These are phyloP conservation scores for Lipomyces spencermartinsiae DNA, from an alignment of 805 yeast species.

Conservation along the genomic window DNA sequence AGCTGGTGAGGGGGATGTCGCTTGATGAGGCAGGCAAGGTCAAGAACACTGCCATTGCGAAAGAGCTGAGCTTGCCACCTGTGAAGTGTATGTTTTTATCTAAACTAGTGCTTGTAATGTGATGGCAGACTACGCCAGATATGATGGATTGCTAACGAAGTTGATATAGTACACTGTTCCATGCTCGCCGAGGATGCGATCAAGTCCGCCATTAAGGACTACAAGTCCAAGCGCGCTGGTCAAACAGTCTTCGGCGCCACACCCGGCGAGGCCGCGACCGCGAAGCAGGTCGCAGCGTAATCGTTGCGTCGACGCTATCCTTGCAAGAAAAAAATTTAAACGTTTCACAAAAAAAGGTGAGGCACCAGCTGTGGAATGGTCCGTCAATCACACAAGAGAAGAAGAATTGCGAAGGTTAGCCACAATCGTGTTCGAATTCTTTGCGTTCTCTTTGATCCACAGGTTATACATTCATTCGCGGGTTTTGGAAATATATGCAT, in stretches of 20 bases:
- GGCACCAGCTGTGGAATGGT: neutral
- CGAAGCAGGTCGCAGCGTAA: neutral
- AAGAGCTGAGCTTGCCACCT: constrained; percentile 93
- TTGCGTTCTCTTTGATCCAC: neutral
- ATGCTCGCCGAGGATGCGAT: constrained; percentile 99
- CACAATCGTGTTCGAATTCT: neutral
- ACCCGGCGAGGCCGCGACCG: neutral
- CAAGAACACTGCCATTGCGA: constrained; percentile 93
- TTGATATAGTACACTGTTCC: constrained; percentile 73
- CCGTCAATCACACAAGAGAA: too few relatives aligned
- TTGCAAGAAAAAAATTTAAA: too few relatives aligned
- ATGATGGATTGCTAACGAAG: neutral
- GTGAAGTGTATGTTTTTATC: constrained; percentile 61
- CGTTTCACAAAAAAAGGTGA: neutral
- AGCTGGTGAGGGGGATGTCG: constrained; percentile 91
- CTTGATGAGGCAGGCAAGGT: constrained; percentile 91
- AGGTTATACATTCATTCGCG: neutral
- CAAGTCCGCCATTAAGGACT: constrained; percentile 95
- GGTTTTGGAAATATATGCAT: neutral
- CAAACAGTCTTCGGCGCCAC: constrained; percentile 43
- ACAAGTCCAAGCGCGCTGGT: constrained; percentile 74
- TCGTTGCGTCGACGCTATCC: neutral
- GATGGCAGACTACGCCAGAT: neutral
- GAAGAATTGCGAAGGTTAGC: neutral
- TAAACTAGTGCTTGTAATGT: neutral